A percentile compares a stretch with the other conserved stretches of the same genome.
Conservation (phyloP, 352 stramenopile species). For the Phytophthora quininea region DNA sequence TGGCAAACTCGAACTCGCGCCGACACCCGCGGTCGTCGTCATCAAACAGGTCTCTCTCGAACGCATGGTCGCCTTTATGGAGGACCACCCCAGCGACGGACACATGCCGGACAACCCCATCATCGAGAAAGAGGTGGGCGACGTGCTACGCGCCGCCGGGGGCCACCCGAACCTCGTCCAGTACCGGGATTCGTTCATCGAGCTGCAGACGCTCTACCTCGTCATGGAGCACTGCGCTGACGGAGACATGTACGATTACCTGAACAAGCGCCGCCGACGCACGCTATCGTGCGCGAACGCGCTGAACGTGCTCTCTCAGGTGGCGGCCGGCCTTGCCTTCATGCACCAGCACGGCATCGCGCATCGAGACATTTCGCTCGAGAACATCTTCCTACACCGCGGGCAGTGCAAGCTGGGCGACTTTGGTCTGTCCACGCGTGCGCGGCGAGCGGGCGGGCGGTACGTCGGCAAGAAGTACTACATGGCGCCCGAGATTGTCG, state of each 20-base stretch:
- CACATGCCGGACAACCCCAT: constrained; percentile 44
- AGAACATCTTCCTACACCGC: constrained; percentile 48
- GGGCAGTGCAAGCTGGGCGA: constrained; percentile 52
- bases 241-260: constrained; percentile 45
- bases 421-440: constrained; percentile 49
- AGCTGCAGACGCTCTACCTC: constrained; percentile 46
- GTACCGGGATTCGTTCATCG: constrained; percentile 50
- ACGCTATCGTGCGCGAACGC: constrained; percentile 31
- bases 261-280: constrained; percentile 23
- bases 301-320: constrained; percentile 39
- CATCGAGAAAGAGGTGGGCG: constrained; percentile 46
- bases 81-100: constrained; percentile 19
- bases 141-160: constrained; percentile 36
- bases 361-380: constrained; percentile 49
- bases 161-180: constrained; percentile 54
- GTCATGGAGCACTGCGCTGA: constrained; percentile 49
- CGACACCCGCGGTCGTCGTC: constrained; percentile 26
- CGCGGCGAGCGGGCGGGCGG: constrained; percentile 9
- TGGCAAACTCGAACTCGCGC: background rate
- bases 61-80: constrained; percentile 28
- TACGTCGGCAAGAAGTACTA: constrained; percentile 60
- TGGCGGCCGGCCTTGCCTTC: constrained; percentile 34
- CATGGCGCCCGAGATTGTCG: constrained; percentile 58
- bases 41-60: constrained; percentile 57
- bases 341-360: constrained; percentile 39